phyloP scores from a whole-genome alignment of 2,329 filamentous ascomycete species.

The Cytospora mali region DNA sequence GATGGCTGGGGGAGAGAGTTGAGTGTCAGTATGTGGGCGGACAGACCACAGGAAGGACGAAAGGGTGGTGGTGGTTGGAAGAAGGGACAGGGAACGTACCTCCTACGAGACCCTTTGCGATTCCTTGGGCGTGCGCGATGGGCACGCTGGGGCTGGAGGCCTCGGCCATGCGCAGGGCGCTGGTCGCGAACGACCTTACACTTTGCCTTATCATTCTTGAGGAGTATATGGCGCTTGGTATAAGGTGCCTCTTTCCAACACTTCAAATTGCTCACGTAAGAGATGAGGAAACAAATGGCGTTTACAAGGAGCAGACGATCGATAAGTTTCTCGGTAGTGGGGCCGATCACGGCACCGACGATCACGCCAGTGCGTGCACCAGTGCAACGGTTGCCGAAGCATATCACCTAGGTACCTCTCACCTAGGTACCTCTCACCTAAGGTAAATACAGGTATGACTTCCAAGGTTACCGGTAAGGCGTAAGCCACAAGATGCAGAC shows the following conservation, averaged over 20 bases:
- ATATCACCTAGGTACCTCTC: too few relatives aligned
- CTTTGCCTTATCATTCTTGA: constrained; percentile 70
- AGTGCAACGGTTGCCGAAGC: too few relatives aligned
- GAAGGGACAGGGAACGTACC: constrained; percentile 53
- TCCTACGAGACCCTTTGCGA: constrained; percentile 77
- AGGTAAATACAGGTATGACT: too few relatives aligned
- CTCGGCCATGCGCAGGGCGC: constrained; percentile 55
- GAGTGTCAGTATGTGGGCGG: neutral
- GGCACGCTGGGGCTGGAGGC: constrained; percentile 65
- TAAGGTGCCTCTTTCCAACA: neutral
- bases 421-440: too few relatives aligned
- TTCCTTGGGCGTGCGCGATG: constrained; percentile 78
- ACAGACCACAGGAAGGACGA: too few relatives aligned
- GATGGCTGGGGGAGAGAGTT: constrained; percentile 67
- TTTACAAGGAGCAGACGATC: neutral
- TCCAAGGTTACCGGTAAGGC: too few relatives aligned
- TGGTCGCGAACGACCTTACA: constrained; percentile 67
- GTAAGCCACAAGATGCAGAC: neutral
- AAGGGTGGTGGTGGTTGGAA: constrained; percentile 3
- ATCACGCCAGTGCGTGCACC: constrained; percentile 1
- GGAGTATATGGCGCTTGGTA: neutral
- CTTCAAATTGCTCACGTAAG: neutral
- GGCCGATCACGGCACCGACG: constrained; percentile 20
- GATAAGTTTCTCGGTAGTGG: constrained; percentile 4
- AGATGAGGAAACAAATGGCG: neutral